Evolutionary conservation across 345 rosid species (phyloP).

Genomic region (Populus euphratica): DNA sequence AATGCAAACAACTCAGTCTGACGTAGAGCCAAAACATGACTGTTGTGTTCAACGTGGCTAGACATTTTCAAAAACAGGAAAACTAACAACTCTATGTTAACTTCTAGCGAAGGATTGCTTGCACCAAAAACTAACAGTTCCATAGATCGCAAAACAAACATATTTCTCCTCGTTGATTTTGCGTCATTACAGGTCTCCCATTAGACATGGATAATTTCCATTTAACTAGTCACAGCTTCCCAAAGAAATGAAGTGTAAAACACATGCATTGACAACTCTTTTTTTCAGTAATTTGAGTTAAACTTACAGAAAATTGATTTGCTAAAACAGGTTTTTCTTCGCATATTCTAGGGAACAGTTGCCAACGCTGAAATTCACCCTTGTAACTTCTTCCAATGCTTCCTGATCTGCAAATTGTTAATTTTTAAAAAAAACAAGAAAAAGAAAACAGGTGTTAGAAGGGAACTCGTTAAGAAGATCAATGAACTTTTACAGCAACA

Average conservation of each 20-base stretch:
- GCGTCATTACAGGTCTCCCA: background rate
- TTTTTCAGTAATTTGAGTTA: background rate
- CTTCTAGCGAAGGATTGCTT: background rate
- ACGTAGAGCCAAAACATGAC: background rate
- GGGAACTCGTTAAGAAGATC: background rate
- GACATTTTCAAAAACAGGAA: background rate
- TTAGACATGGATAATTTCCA: background rate
- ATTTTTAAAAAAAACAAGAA: background rate
- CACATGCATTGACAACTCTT: background rate
- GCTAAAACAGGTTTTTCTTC: slow-evolving; percentile 74
- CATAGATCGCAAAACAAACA: background rate
- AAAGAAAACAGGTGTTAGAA: background rate
- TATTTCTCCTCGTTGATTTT: background rate
- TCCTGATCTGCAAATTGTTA: slow-evolving; percentile 48
- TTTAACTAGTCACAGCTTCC: background rate
- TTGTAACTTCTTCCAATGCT: slow-evolving; percentile 87
- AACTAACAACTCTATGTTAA: background rate
- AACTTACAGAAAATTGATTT: slow-evolving; percentile 95
- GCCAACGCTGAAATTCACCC: slow-evolving; percentile 92
- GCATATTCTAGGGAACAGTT: slow-evolving; percentile 66
- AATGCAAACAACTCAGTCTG: background rate
- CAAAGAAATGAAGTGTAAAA: background rate
- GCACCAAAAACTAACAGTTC: background rate
- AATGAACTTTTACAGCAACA: background rate
- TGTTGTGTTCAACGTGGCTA: background rate